Conservation (phyloP, 257 asterid species). For the Solanum tacnaense region DNA sequence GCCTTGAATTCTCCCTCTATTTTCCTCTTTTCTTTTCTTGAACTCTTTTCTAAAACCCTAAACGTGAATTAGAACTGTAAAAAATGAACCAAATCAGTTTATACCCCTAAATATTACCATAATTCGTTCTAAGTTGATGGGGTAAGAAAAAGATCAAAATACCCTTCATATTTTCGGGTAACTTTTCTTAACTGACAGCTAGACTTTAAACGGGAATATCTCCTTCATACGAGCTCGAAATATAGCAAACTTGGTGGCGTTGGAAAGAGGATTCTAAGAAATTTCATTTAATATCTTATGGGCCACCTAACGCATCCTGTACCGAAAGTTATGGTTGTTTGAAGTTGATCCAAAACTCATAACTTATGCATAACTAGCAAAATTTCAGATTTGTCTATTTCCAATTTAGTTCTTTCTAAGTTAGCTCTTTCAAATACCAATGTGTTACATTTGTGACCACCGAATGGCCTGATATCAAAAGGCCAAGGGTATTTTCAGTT, state of each 20-base stretch:
- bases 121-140: no score
- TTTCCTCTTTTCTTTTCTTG: not conserved
- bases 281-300: no score
- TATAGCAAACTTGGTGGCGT: not conserved
- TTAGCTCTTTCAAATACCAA: no score
- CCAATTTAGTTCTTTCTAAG: no score
- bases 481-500: no score
- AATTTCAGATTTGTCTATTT: no score
- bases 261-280: not conserved
- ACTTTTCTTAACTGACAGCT: not conserved
- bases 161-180: not conserved
- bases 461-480: no score
- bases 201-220: no score
- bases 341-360: no score
- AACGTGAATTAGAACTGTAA: not conserved
- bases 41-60: not conserved
- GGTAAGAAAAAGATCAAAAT: not conserved
- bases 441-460: no score
- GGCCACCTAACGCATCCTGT: no score
- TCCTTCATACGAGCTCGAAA: not conserved
- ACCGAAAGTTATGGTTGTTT: fast-evolving
- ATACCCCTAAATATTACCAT: not conserved
- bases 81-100: not conserved
- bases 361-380: no score
- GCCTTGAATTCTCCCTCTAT: not conserved